These are phyloP conservation scores for Tolypocladium amazonense DNA, from an alignment of 2,329 filamentous ascomycete genomes.

Conservation along the genomic window DNA sequence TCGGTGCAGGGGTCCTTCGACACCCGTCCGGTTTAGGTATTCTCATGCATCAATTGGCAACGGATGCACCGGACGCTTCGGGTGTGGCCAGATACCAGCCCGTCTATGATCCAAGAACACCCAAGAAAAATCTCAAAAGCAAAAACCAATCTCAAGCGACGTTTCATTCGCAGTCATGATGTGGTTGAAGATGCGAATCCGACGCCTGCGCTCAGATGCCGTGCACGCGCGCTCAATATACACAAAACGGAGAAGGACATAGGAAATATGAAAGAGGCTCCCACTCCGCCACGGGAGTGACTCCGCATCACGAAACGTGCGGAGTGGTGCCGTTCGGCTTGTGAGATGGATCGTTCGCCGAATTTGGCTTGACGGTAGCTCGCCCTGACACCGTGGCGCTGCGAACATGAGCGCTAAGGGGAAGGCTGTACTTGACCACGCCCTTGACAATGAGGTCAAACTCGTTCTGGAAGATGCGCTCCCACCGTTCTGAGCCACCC, in stretches of 20 bases:
- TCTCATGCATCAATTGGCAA: background rate
- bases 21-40: background rate
- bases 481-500: constrained; percentile 79
- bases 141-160: constrained; percentile 13
- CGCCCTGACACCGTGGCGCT: constrained; percentile 51
- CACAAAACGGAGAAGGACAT: constrained; percentile 12
- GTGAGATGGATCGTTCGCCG: constrained; percentile 49
- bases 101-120: constrained; percentile 14
- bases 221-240: constrained; percentile 26
- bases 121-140: constrained; percentile 10
- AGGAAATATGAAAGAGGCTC: constrained; percentile 7
- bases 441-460: constrained; percentile 92
- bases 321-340: constrained; percentile 63
- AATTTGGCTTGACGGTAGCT: constrained; percentile 50
- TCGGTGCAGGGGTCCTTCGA: background rate
- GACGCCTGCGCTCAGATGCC: constrained; percentile 23
- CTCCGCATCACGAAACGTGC: constrained; percentile 2
- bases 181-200: constrained; percentile 18
- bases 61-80: background rate
- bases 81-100: background rate
- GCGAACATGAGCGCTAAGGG: constrained; percentile 48
- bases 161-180: constrained; percentile 16
- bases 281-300: background rate
- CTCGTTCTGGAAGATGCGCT: constrained; percentile 77
- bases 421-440: constrained; percentile 70